Conservation (phyloP, 768 basidiomycete species). For the Lactarius evosmus region DNA sequence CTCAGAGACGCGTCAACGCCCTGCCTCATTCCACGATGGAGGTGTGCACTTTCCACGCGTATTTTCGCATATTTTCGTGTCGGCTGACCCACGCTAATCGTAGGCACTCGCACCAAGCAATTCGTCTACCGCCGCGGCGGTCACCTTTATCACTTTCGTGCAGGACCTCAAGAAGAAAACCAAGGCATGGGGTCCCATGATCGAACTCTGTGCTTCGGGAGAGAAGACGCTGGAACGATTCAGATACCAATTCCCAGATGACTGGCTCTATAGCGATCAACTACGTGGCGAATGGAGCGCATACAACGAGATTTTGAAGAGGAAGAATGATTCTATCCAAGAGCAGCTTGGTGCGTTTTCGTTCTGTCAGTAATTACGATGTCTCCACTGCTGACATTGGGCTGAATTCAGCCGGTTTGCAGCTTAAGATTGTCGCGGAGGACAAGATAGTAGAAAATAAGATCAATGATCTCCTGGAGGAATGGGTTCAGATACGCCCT, state of each 20-base stretch:
- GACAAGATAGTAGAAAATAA: slow-evolving; percentile 98
- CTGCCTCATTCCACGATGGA: slow-evolving; percentile 34
- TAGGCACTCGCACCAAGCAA: slow-evolving; percentile 62
- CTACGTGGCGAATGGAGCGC: slow-evolving; percentile 98
- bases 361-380: slow-evolving; percentile 8
- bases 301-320: slow-evolving; percentile 94
- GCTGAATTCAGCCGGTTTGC: slow-evolving; percentile 72
- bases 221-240: slow-evolving; percentile 98
- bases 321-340: slow-evolving; percentile 98
- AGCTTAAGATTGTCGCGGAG: slow-evolving; percentile 98
- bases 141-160: slow-evolving; percentile 98
- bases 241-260: slow-evolving; percentile 92
- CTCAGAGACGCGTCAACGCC: slow-evolving; percentile 24
- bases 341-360: slow-evolving; percentile 84
- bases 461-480: slow-evolving; percentile 82
- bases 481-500: slow-evolving; percentile 96
- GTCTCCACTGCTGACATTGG: not conserved
- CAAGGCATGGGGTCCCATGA: slow-evolving; percentile 94
- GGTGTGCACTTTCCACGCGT: slow-evolving; percentile 28
- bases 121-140: slow-evolving; percentile 96
- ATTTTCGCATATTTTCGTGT: slow-evolving; percentile 14
- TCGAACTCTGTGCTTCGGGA: slow-evolving; percentile 89
- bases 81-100: not conserved
- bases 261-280: slow-evolving; percentile 99
- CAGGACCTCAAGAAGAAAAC: slow-evolving; percentile 98